Conservation (phyloP, 2,329 filamentous ascomycete species). For the Arthroderma uncinatum region DNA sequence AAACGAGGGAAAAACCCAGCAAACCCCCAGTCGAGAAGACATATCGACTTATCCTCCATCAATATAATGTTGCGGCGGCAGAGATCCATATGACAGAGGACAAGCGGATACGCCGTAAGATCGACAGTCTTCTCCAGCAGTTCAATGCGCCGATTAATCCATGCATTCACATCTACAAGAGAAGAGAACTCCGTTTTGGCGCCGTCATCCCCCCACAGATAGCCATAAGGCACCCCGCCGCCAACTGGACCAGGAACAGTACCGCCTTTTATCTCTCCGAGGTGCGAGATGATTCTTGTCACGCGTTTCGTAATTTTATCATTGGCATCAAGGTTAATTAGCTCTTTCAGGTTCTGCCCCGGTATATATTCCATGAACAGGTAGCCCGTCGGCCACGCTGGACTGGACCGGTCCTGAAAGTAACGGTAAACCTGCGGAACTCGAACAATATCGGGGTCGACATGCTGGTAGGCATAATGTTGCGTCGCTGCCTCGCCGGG, state of each 20-base stretch:
- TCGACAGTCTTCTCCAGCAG: slow-evolving; percentile 16
- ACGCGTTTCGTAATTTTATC: slow-evolving; percentile 14
- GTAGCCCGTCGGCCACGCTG: slow-evolving; percentile 13
- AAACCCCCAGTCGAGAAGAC: slow-evolving; percentile 20
- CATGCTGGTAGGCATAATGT: slow-evolving; percentile 15
- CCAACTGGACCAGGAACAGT: slow-evolving; percentile 15
- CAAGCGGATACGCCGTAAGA: slow-evolving; percentile 17
- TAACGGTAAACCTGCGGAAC: slow-evolving; percentile 18
- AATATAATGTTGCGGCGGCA: slow-evolving; percentile 21
- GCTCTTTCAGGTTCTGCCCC: slow-evolving; percentile 12
- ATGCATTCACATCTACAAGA: slow-evolving; percentile 11
- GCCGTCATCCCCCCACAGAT: slow-evolving; percentile 19
- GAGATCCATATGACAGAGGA: slow-evolving; percentile 21
- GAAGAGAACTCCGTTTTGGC: slow-evolving; percentile 11
- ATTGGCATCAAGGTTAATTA: slow-evolving; percentile 9
- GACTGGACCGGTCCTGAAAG: slow-evolving; percentile 11
- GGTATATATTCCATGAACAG: slow-evolving; percentile 21
- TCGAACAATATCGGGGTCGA: slow-evolving; percentile 15
- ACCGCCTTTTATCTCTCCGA: slow-evolving; percentile 12
- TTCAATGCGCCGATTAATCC: slow-evolving; percentile 12
- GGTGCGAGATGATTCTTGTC: slow-evolving; percentile 13
- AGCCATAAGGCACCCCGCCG: slow-evolving; percentile 13
- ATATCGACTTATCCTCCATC: slow-evolving; percentile 16
- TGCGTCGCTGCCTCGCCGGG: slow-evolving; percentile 14
- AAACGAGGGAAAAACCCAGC: slow-evolving; percentile 19